Evolutionary conservation across 768 basidiomycete species (phyloP).

Genomic region (Collybia nuda): DNA sequence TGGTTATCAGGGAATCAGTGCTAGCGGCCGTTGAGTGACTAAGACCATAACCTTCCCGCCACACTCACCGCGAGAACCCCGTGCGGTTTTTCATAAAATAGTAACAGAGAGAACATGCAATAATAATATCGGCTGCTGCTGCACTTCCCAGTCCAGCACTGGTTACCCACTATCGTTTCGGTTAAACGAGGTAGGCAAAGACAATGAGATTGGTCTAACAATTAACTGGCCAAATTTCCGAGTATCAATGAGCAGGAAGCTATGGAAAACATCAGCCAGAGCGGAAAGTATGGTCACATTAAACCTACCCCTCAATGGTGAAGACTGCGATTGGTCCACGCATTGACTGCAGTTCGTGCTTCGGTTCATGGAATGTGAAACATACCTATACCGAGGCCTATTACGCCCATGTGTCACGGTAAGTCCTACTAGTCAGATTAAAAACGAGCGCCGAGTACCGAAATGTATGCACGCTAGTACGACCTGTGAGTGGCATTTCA

Average conservation of each 20-base stretch:
- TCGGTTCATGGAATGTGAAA: not conserved
- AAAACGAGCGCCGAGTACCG: constrained; percentile 26
- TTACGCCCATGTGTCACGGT: not conserved
- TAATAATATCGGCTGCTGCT: constrained; percentile 48
- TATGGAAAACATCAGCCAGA: constrained; percentile 12
- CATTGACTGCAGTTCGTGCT: not conserved
- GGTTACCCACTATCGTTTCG: constrained; percentile 42
- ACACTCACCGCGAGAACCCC: constrained; percentile 38
- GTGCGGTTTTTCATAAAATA: constrained; percentile 47
- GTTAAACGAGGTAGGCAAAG: constrained; percentile 29
- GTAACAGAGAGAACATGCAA: constrained; percentile 47
- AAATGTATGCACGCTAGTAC: constrained; percentile 40
- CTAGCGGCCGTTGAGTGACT: constrained; percentile 17
- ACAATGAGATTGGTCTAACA: constrained; percentile 20
- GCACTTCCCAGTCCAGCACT: constrained; percentile 46
- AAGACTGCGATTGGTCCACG: constrained; percentile 34
- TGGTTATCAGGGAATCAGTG: constrained; percentile 43
- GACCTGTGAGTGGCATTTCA: constrained; percentile 22
- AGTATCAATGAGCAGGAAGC: constrained; percentile 32
- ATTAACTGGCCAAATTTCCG: constrained; percentile 33
- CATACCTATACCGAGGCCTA: constrained; percentile 42
- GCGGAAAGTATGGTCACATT: not conserved
- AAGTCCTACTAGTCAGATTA: not conserved
- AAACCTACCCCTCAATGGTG: constrained; percentile 40
- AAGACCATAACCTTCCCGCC: not conserved